Percentiles rank a stretch among this genome's conserved stretches.
Conservation (phyloP, 2,329 filamentous ascomycete species). For the Penicillium occitanis region DNA sequence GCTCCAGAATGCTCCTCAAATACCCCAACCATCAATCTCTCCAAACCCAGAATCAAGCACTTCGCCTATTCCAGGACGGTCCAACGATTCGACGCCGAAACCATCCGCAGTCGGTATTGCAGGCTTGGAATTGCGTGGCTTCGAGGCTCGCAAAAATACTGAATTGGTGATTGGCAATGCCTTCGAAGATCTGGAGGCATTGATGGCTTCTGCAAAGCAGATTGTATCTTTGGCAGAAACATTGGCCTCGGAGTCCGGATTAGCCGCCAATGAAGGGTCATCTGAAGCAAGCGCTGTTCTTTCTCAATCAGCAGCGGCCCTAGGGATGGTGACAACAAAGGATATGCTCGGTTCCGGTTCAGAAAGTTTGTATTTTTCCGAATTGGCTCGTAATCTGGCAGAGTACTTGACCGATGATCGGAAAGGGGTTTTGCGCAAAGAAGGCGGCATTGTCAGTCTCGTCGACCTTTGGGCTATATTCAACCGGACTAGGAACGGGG, state of each 20-base stretch:
- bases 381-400: conserved; percentile 78
- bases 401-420: conserved; percentile 87
- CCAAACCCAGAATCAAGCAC: conserved; percentile 27
- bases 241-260: conserved; percentile 68
- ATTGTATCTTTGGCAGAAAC: conserved; percentile 89
- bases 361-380: conserved; percentile 84
- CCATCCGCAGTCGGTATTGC: conserved; percentile 80
- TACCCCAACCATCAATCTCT: conserved; percentile 61
- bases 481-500: conserved; percentile 87
- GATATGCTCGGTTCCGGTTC: conserved; percentile 83
- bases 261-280: conserved; percentile 58
- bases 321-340: conserved; percentile 90
- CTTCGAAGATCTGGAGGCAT: conserved; percentile 91
- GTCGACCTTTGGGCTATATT: conserved; percentile 94
- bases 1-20: conserved; percentile 81
- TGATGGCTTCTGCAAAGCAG: conserved; percentile 97
- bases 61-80: conserved; percentile 28
- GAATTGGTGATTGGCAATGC: conserved; percentile 88
- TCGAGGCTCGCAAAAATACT: conserved; percentile 87
- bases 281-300: conserved; percentile 72
- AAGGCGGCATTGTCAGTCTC: conserved; percentile 83
- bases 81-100: conserved; percentile 29
- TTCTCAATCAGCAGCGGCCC: conserved; percentile 76
- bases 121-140: conserved; percentile 79
- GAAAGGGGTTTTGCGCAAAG: conserved; percentile 71